Evolutionary conservation across 768 basidiomycete species (phyloP).

Genomic region (Nevesoporus exiguus): DNA sequence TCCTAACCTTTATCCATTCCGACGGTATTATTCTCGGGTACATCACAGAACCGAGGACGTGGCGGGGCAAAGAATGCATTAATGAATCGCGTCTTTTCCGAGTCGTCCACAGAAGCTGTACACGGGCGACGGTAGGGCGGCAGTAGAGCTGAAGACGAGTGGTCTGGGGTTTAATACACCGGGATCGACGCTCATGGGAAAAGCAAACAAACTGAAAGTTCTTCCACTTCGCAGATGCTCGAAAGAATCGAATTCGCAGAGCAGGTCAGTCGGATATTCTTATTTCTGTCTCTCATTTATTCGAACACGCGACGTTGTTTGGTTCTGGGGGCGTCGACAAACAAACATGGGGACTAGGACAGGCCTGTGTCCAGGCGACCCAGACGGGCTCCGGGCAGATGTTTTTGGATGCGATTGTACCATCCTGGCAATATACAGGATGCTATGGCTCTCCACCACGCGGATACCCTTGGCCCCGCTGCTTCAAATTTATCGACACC

Average conservation of each 20-base stretch:
- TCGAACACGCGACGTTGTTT: conserved; percentile 16
- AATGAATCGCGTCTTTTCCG: not conserved
- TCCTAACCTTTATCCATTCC: not conserved
- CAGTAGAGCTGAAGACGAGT: not conserved
- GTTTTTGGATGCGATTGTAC: not conserved
- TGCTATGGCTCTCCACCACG: not conserved
- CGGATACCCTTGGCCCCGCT: conserved; percentile 22
- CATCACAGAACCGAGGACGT: not conserved
- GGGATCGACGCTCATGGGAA: conserved; percentile 14
- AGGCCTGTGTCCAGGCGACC: not conserved
- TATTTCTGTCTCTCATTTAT: conserved; percentile 7
- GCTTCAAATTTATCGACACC: not conserved
- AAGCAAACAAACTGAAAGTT: conserved; percentile 5
- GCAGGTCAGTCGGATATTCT: not conserved
- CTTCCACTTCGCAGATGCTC: conserved; percentile 12
- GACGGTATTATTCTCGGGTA: not conserved
- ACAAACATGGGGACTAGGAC: conserved; percentile 2
- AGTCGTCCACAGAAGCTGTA: not conserved
- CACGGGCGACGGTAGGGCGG: not conserved
- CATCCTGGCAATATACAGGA: not conserved
- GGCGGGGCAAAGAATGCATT: not conserved
- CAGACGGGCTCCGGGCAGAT: not conserved
- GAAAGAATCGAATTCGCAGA: conserved; percentile 1
- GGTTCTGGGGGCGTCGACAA: conserved; percentile 12
- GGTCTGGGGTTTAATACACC: conserved; percentile 5